Base-by-base conservation (phyloP, 768 basidiomycete species). In the Xerocomellus amylosporus region DNA sequence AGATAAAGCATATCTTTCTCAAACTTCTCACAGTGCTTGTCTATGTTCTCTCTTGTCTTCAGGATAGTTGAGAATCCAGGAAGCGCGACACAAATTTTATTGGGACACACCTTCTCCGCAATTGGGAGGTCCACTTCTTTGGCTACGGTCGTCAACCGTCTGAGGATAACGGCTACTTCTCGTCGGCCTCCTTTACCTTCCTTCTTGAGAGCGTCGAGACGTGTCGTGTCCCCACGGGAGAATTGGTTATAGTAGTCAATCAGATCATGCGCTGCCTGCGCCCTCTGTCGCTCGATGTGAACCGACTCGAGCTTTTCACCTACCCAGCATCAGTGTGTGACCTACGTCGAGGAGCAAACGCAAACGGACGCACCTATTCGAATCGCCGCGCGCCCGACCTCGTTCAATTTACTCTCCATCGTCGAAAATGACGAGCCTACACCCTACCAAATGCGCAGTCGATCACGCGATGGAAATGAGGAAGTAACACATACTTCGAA, bases 1-100 rank as follows among this genome's bases (percentile, higher is more conserved):
- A 98, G 77, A 66, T 90, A 86, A 49, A 99, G 82, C 85, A 98
- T 96, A 67, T 98, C 96, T 74, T 96, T 98, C 72, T 99, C 97
- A 60, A 98, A 98, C 71, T 89, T 92, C 74, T 99, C 97, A 74
- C 97, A 97, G 63, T 98, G 98, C 67, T 88, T 90, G 64, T 98
- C 96, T 55, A 99, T 93, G 54, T 79, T 87, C 68, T 97, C 94
- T 57, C 90, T 78, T 2, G 94, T 93, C 88, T 95, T 64, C 20
- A 4, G 12, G 15, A 37, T 13, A 34, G 8, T 24, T 60, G 20
- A 37, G 46, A 37, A n/a, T 22, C 3, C 30, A 34, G 30, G 5
- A n/a, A 49, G 36, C 30, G 14, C 12, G 7, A 26, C 13, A 6
- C 8, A 37, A 14, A 10, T n/a, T 17, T 10, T 2, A 26, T 36